Evolutionary conservation across 495 filamentous ascomycete genomes (phyloP), one percentile per base, ranked within the genome.

Genomic region (Penicillium paradoxum): DNA sequence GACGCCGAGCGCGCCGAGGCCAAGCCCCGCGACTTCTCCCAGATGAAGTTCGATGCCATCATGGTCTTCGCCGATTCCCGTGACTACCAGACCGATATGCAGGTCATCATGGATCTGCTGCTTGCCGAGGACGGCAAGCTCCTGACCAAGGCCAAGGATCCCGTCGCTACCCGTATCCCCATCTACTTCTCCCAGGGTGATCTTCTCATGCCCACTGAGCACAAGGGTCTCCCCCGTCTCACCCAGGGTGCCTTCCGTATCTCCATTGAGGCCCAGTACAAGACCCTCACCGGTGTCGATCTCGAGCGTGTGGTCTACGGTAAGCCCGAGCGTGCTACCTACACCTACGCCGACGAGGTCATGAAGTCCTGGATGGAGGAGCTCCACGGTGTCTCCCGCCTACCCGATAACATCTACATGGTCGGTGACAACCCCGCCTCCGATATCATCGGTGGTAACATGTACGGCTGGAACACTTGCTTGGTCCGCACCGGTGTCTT

Each of bases 91-190:
- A 88, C 87, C 27, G 89, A 93, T 65, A 79, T 87, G 64, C 88
- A 91, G 67, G 86, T 93, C 65, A 90, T 91, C 67, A 82, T 93
- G 57, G 89, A 93, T 66, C 76, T 91, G 34, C 72, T 91, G n/a
- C 80, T 85, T 3, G 83, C 85, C 29, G 82, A 89, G 66, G 75
- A 89, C 51, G 88, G 88, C 52, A 80, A 80, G 47, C 68, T 89
- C 15, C 73, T 78, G 32, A 90, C 87, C 24, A 69, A 79, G 14
- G 82, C 87, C 33, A 79, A 83, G 66, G 86, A 88, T 63, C 84
- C 86, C 8, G 73, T 84, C 19, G 76, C 79, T 13, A 74, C 80
- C 59, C 79, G 84, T 36, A 88, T 91, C 57, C 88, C 88, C 52
- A 84, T 82, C 74, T 86, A 88, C 71, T 87, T 88, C 75, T 86